Evolutionary conservation across 1,284 basidiomycete species (phyloP).

Genomic region (Fomes fomentarius): DNA sequence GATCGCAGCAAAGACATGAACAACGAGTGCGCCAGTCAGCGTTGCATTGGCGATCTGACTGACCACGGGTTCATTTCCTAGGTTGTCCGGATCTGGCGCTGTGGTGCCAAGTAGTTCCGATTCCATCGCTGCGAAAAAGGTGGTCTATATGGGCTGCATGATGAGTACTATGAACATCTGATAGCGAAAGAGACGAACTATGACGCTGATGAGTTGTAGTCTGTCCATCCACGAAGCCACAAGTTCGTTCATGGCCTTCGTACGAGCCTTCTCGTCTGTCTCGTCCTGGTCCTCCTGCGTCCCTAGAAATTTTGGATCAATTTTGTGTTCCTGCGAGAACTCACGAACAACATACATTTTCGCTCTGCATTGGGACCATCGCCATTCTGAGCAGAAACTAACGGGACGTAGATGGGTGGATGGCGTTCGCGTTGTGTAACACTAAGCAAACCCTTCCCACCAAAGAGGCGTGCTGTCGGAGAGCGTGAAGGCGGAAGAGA

Average conservation of each 20-base stretch:
- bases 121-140: conserved; percentile 64
- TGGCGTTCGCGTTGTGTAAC: background rate
- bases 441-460: background rate
- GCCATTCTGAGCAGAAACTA: background rate
- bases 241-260: conserved; percentile 50
- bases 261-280: conserved; percentile 46
- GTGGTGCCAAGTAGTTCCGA: conserved; percentile 52
- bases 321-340: too few relatives aligned
- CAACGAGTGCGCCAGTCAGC: conserved; percentile 52
- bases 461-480: conserved; percentile 3
- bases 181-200: conserved; percentile 42
- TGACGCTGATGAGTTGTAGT: conserved; percentile 59
- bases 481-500: background rate
- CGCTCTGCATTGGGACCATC: background rate
- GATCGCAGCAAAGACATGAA: conserved; percentile 61
- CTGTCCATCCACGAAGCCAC: conserved; percentile 64
- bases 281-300: conserved; percentile 53
- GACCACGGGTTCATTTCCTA: conserved; percentile 14
- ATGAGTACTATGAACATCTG: background rate
- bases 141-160: conserved; percentile 43
- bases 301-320: conserved; percentile 27
- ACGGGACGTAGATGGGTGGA: background rate
- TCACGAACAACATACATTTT: background rate
- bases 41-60: conserved; percentile 47
- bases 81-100: conserved; percentile 29